A percentile compares a stretch with the other conserved stretches of the same genome.
Evolutionary conservation across 2,329 filamentous ascomycete species (phyloP).

Genomic region (Cytospora chrysosperma): DNA sequence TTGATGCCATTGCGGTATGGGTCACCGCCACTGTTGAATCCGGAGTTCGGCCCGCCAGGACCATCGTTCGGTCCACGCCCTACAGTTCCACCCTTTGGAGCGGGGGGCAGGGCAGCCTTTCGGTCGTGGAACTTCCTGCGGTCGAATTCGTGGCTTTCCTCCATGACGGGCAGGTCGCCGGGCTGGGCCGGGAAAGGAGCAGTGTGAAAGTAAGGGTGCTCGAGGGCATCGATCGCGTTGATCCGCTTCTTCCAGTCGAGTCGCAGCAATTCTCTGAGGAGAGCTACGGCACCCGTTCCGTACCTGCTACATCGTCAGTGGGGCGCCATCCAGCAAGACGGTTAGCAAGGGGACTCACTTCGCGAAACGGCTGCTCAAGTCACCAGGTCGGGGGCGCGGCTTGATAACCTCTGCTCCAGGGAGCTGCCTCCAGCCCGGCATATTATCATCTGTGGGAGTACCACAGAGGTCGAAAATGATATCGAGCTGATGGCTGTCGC

Average conservation of each 20-base stretch:
- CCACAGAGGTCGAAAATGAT: constrained; percentile 94
- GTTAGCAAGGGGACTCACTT: constrained; percentile 47
- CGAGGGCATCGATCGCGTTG: constrained; percentile 89
- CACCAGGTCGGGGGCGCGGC: constrained; percentile 60
- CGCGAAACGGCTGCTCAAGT: constrained; percentile 71
- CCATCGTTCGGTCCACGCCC: constrained; percentile 64
- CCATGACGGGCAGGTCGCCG: constrained; percentile 84
- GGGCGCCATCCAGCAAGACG: background rate
- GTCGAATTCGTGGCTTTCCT: constrained; percentile 96
- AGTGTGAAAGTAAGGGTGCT: constrained; percentile 87
- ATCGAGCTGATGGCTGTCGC: constrained; percentile 84
- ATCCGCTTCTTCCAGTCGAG: constrained; percentile 87
- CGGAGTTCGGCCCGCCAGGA: constrained; percentile 44
- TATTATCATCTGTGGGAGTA: constrained; percentile 81
- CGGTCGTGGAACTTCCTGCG: constrained; percentile 86
- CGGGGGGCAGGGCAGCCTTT: constrained; percentile 80
- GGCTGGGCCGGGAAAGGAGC: constrained; percentile 76
- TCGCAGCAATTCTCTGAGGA: constrained; percentile 79
- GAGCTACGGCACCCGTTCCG: constrained; percentile 69
- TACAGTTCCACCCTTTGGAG: constrained; percentile 86
- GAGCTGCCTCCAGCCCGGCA: constrained; percentile 86
- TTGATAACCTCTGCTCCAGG: constrained; percentile 77
- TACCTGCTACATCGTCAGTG: constrained; percentile 43
- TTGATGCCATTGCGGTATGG: constrained; percentile 52
- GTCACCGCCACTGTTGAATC: constrained; percentile 50